Conservation (phyloP, 768 basidiomycete genomes). For the Calvatia gigantea region DNA sequence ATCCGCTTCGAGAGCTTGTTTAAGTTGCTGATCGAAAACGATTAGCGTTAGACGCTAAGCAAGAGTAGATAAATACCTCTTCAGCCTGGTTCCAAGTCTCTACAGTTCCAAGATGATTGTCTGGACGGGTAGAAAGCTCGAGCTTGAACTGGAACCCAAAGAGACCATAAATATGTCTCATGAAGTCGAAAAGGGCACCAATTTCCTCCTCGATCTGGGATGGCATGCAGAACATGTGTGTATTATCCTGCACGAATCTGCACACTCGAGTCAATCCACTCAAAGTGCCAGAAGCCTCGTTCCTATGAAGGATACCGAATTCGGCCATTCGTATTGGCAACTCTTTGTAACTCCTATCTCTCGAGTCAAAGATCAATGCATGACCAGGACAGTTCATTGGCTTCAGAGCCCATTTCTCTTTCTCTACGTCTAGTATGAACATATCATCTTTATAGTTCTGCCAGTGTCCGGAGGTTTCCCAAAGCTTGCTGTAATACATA, state of each 20-base stretch:
- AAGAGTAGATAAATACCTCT: conserved; percentile 38
- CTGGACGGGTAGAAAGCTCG: conserved; percentile 93
- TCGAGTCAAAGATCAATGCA: conserved; percentile 91
- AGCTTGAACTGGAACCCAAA: conserved; percentile 95
- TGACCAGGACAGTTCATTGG: conserved; percentile 99
- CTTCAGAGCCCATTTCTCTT: conserved; percentile 93
- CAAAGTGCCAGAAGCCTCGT: conserved; percentile 93
- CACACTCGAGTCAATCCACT: conserved; percentile 92
- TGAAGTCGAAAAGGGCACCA: conserved; percentile 85
- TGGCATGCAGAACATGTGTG: conserved; percentile 97
- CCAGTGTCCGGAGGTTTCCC: conserved; percentile 99
- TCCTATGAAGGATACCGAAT: conserved; percentile 95
- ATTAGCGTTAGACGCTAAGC: not conserved
- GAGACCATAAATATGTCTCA: conserved; percentile 87
- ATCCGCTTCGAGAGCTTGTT: conserved; percentile 74
- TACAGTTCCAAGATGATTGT: conserved; percentile 86
- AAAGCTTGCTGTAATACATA: conserved; percentile 94
- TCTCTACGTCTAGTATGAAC: conserved; percentile 93
- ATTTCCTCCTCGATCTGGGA: conserved; percentile 91
- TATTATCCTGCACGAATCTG: conserved; percentile 96
- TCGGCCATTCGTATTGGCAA: conserved; percentile 97
- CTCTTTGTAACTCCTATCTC: conserved; percentile 92
- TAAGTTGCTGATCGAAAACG: conserved; percentile 62
- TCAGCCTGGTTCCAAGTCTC: conserved; percentile 93
- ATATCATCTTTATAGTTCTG: conserved; percentile 98